A percentile compares a stretch with the other conserved stretches of the same genome.
Evolutionary conservation across 306 rosid species (phyloP).

Genomic region (Rosa chinensis): DNA sequence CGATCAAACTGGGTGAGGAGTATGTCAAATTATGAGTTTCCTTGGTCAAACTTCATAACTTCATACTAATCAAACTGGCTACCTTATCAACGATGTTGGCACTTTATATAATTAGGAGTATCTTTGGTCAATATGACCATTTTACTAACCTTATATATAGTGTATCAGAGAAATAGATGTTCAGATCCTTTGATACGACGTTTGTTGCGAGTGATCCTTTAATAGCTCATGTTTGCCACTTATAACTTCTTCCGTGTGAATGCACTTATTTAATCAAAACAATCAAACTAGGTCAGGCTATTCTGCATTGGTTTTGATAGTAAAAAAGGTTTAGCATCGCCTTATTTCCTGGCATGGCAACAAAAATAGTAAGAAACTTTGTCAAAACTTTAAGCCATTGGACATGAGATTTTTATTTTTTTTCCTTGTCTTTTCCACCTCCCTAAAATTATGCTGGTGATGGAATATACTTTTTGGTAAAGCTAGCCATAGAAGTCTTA

Average conservation of each 20-base stretch:
- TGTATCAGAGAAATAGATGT: neutral
- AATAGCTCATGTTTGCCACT: neutral
- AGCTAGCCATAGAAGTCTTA: neutral
- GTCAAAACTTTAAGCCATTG: constrained; percentile 15
- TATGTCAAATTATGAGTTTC: no score
- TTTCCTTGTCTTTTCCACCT: neutral
- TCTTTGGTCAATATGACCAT: neutral
- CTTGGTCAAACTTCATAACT: no score
- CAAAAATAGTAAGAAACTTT: neutral
- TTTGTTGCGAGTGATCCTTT: neutral
- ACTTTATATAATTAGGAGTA: neutral
- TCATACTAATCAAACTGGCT: neutral
- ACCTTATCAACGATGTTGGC: neutral
- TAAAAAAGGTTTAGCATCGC: constrained; percentile 26
- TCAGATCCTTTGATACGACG: neutral
- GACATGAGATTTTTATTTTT: constrained; percentile 15
- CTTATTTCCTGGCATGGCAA: neutral
- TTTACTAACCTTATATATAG: no score
- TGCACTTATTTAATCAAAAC: neutral
- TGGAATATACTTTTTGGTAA: neutral
- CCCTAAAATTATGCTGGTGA: constrained; percentile 18
- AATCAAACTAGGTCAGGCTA: no score
- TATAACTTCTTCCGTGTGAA: neutral
- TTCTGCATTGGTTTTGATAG: neutral
- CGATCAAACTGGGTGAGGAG: no score